Evolutionary conservation across 1,139 yeast species (phyloP), one percentile per base, ranked within the genome.

Genomic region (Pneumocystis murina): DNA sequence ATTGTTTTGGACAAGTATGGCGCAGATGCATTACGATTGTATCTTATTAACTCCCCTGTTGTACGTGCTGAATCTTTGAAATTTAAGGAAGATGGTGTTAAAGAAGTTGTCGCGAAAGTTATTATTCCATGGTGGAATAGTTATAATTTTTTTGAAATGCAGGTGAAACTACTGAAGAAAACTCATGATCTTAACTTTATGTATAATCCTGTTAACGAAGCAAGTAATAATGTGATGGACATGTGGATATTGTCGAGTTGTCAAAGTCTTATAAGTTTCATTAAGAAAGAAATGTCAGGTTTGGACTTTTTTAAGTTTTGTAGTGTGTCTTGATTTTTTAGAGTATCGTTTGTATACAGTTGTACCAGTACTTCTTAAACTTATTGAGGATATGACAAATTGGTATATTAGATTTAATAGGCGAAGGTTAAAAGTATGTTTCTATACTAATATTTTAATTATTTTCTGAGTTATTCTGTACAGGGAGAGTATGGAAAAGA

Each of bases 361-460:
- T 70, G 97, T 94, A 69, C 96, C 98, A 70, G 87, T 86, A 73
- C 79, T 94, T 73, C 81, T 94, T 71, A 80, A 82, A 66, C 86
- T 92, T 75, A 87, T 94, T 75, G 98, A 92, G 72, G 90, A 88
- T 73, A 83, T 94, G 76, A 94, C 99, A 69, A 94, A 94, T 79
- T 92, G 98, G 98, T 94, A 94, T 80, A 94, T 94, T 75, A 86
- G 99, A 76, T 87, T 94, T 77, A 92, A 94, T 80, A 91, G 99
- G 80, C 84, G 91, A 79, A 92, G 99, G 80, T 82, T 94, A 72
- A 94, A 48, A 24, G 55, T 24, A 48, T 24, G n/a, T 48, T 24
- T 20, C 14, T 8, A 24, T 48, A 24, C 2, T 48, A 12, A n/a
- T 40, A 12, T 20, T 4, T 24, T 20, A 20, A 20, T 20, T 38